Evolutionary conservation across 306 rosid genomes (phyloP).

Genomic region (Cucumis hystrix): DNA sequence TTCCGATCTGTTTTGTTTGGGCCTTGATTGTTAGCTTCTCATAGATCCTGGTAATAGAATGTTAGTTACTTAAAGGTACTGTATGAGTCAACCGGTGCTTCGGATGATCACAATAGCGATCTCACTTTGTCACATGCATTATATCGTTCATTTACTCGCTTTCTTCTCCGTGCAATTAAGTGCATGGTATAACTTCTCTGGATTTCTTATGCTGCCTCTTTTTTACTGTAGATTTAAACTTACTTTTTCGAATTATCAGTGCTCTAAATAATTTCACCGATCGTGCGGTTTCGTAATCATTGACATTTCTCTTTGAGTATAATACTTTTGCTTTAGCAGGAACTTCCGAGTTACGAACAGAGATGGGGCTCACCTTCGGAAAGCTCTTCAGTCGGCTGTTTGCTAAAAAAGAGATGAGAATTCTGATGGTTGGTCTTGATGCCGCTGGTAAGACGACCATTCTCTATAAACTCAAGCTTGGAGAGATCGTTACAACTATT

Average conservation of each 20-base stretch:
- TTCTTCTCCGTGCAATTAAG: not conserved
- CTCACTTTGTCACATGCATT: not conserved
- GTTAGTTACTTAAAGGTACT: not conserved
- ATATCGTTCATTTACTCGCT: not conserved
- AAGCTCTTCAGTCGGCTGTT: slow-evolving; percentile 70
- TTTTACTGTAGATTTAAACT: not conserved
- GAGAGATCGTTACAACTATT: slow-evolving; percentile 71
- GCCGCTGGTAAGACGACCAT: slow-evolving; percentile 87
- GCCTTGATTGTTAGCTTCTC: not conserved
- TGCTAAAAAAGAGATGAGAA: slow-evolving; percentile 75
- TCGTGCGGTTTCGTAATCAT: not conserved
- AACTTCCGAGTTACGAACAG: slow-evolving; percentile 13
- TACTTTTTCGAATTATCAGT: not conserved
- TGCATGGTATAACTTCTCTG: not conserved
- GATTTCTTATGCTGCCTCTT: not conserved
- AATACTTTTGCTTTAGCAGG: not conserved
- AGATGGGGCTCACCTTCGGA: slow-evolving; percentile 66
- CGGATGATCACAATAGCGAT: not conserved
- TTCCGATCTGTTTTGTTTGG: slow-evolving; percentile 8
- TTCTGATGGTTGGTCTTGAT: slow-evolving; percentile 79
- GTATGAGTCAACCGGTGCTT: not conserved
- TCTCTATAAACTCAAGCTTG: slow-evolving; percentile 75
- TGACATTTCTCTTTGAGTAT: not conserved
- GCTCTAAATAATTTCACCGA: not conserved
- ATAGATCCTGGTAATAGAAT: not conserved